Evolutionary conservation across 768 basidiomycete species (phyloP).

Genomic region (Pisolithus albus): DNA sequence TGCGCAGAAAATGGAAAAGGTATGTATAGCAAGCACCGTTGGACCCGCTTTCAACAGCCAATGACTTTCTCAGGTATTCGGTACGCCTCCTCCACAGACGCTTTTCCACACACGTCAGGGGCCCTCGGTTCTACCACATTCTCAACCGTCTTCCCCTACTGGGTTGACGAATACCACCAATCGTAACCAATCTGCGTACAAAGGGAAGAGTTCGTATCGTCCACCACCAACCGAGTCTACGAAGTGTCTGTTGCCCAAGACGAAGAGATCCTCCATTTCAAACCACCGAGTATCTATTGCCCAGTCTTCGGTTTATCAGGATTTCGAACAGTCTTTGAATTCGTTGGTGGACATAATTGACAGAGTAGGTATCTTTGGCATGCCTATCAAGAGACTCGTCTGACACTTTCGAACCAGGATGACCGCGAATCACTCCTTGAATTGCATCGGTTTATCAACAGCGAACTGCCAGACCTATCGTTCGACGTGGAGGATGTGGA

Average conservation of each 20-base stretch:
- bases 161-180: constrained; percentile 28
- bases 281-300: constrained; percentile 17
- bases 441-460: constrained; percentile 61
- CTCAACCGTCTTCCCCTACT: constrained; percentile 19
- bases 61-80: constrained; percentile 55
- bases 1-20: constrained; percentile 87
- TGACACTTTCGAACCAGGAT: constrained; percentile 41
- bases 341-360: constrained; percentile 79
- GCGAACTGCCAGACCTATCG: constrained; percentile 15
- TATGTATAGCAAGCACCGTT: constrained; percentile 21
- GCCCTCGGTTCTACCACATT: constrained; percentile 29
- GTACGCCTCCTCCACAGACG: constrained; percentile 70
- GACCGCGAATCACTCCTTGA: constrained; percentile 69
- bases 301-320: constrained; percentile 54
- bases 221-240: constrained; percentile 64
- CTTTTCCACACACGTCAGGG: constrained; percentile 64
- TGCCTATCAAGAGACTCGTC: background rate
- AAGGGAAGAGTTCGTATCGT: constrained; percentile 38
- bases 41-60: background rate
- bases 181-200: constrained; percentile 45
- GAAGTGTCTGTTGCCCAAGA: constrained; percentile 38
- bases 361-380: constrained; percentile 43
- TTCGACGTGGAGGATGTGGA: constrained; percentile 16
- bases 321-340: constrained; percentile 75
- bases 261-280: constrained; percentile 11